A percentile compares a stretch with the other conserved stretches of the same genome.
Conservation (phyloP, 495 filamentous ascomycete species). For the Thermothielavioides terrestris region DNA sequence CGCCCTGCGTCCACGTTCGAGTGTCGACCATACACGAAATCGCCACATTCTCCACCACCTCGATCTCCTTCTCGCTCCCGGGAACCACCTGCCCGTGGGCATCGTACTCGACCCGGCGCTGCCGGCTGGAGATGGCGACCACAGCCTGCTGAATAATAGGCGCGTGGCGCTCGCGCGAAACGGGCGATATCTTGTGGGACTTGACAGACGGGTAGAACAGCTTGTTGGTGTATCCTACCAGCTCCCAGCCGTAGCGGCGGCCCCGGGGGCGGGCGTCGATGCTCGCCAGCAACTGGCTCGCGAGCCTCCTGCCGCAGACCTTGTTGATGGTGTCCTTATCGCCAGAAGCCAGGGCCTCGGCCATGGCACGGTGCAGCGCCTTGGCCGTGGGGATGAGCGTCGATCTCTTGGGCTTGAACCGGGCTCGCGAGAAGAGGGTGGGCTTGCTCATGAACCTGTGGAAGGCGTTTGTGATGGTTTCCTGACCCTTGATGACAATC, state of each 20-base stretch:
- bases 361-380: conserved; percentile 59
- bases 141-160: conserved; percentile 57
- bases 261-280: conserved; percentile 47
- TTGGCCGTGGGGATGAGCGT: conserved; percentile 43
- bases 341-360: conserved; percentile 59
- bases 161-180: conserved; percentile 30
- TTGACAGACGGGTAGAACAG: conserved; percentile 47
- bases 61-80: conserved; percentile 49
- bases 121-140: conserved; percentile 59
- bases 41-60: conserved; percentile 70
- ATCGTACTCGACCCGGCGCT: conserved; percentile 46
- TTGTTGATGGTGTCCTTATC: conserved; percentile 48
- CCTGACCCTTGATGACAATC: conserved; percentile 8
- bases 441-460: conserved; percentile 25
- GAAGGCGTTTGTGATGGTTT: background rate
- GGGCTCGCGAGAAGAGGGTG: conserved; percentile 17
- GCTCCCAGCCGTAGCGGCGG: conserved; percentile 52
- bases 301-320: conserved; percentile 54
- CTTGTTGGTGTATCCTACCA: conserved; percentile 50
- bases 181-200: conserved; percentile 46
- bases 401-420: conserved; percentile 32
- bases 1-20: conserved; percentile 42
- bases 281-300: conserved; percentile 42
- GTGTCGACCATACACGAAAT: conserved; percentile 51
- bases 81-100: conserved; percentile 26